These are phyloP conservation scores for Teratosphaeria zuluensis DNA, from an alignment of 2,329 filamentous ascomycete genomes.

Conservation along the genomic window DNA sequence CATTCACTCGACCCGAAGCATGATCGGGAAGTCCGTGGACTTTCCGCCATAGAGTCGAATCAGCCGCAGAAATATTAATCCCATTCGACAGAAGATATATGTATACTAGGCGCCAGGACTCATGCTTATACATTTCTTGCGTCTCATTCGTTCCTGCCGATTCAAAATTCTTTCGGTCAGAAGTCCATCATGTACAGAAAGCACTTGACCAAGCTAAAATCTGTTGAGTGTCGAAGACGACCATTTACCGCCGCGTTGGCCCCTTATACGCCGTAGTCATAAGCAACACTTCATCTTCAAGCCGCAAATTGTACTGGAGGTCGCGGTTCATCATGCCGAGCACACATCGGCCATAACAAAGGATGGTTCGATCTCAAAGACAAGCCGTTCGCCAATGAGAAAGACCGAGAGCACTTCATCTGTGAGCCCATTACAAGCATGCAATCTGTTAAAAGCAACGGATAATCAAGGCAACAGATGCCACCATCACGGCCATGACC, in stretches of 20 bases:
- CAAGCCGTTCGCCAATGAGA: constrained; percentile 7
- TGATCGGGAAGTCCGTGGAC: no score
- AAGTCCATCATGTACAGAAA: neutral
- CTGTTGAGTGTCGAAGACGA: neutral
- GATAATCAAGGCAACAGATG: constrained; percentile 5
- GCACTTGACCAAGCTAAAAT: neutral
- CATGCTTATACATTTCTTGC: neutral
- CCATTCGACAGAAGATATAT: no score
- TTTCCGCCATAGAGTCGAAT: no score
- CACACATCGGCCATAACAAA: neutral
- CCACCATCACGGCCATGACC: constrained; percentile 9
- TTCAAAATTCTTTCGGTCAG: no score
- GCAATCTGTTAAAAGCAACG: neutral
- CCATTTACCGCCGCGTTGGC: neutral
- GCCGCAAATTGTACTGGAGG: neutral
- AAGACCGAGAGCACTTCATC: constrained; percentile 12
- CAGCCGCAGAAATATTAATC: no score
- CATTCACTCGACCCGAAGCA: no score
- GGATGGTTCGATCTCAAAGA: constrained; percentile 3
- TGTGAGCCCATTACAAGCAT: constrained; percentile 1
- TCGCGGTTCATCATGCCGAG: neutral
- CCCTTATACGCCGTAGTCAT: neutral
- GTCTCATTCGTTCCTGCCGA: neutral
- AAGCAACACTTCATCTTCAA: constrained; percentile 1
- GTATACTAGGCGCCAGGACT: no score